phyloP scores from a whole-genome alignment of 495 filamentous ascomycete genomes.

The Haplographium delicatum region DNA sequence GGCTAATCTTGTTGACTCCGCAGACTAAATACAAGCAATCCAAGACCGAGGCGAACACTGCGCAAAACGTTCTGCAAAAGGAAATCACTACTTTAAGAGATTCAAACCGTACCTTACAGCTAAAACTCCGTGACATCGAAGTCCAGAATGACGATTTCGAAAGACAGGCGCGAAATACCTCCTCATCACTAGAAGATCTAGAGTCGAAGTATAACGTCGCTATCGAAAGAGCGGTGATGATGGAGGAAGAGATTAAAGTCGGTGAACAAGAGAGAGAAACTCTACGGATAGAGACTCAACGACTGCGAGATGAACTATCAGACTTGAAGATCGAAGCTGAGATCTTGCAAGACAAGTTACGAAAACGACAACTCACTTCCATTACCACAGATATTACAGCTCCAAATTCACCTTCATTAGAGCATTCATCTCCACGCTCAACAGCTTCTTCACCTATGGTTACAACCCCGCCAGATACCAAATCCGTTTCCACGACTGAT shows the following conservation, averaged over 20 bases:
- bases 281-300: conserved; percentile 82
- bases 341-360: conserved; percentile 88
- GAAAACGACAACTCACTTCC: conserved; percentile 46
- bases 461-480: conserved; percentile 62
- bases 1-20: conserved; percentile 21
- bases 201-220: conserved; percentile 95
- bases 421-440: conserved; percentile 52
- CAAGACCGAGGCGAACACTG: conserved; percentile 75
- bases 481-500: conserved; percentile 44
- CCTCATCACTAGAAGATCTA: conserved; percentile 91
- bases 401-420: conserved; percentile 47
- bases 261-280: conserved; percentile 87
- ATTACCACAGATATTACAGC: conserved; percentile 48
- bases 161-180: conserved; percentile 87
- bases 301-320: conserved; percentile 81
- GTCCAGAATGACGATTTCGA: conserved; percentile 98
- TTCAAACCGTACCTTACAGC: conserved; percentile 69
- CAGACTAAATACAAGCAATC: conserved; percentile 96
- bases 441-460: conserved; percentile 70
- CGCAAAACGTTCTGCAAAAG: conserved; percentile 86
- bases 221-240: conserved; percentile 85
- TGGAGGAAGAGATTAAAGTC: conserved; percentile 87
- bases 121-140: conserved; percentile 88
- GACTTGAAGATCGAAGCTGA: conserved; percentile 93
- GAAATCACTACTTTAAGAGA: conserved; percentile 91